Evolutionary conservation across 495 filamentous ascomycete genomes (phyloP).

Genomic region (Penicillium riverlandense): DNA sequence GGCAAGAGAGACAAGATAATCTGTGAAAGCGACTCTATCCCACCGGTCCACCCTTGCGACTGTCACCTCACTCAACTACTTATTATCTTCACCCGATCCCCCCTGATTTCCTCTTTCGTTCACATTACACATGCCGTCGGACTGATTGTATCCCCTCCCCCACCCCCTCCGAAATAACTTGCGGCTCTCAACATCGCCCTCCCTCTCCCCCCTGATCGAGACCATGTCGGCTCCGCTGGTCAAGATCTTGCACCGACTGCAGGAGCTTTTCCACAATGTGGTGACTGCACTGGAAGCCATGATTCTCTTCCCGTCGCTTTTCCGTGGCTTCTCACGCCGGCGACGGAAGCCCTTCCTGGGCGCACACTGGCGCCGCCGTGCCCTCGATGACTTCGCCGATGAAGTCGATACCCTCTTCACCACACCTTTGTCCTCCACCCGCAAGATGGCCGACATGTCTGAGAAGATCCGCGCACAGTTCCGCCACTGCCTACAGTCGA

Average conservation of each 20-base stretch:
- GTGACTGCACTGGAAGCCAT: slow-evolving; percentile 43
- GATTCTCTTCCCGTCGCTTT: slow-evolving; percentile 44
- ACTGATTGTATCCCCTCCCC: background rate
- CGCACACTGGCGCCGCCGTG: slow-evolving; percentile 35
- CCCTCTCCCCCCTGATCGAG: background rate
- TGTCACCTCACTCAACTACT: slow-evolving; percentile 13
- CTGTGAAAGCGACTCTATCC: background rate
- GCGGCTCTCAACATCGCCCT: background rate
- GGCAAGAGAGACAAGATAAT: too few species aligned
- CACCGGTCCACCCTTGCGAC: slow-evolving; percentile 21
- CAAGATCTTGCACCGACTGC: slow-evolving; percentile 42
- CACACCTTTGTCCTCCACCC: slow-evolving; percentile 26
- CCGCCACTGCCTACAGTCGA: slow-evolving; percentile 42
- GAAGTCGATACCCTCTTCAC: slow-evolving; percentile 45
- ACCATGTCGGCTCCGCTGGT: slow-evolving; percentile 35
- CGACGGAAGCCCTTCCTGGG: slow-evolving; percentile 28
- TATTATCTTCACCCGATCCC: slow-evolving; percentile 3
- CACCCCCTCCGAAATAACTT: background rate
- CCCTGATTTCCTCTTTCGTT: slow-evolving; percentile 8
- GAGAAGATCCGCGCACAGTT: slow-evolving; percentile 54
- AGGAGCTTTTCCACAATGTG: slow-evolving; percentile 48
- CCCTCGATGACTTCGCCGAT: slow-evolving; percentile 43
- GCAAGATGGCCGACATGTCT: slow-evolving; percentile 47
- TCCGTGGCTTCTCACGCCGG: slow-evolving; percentile 30
- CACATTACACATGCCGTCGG: background rate